Evolutionary conservation across 768 basidiomycete genomes (phyloP), one percentile per base, ranked within the genome.

Genomic region (Termitomyces sp.): DNA sequence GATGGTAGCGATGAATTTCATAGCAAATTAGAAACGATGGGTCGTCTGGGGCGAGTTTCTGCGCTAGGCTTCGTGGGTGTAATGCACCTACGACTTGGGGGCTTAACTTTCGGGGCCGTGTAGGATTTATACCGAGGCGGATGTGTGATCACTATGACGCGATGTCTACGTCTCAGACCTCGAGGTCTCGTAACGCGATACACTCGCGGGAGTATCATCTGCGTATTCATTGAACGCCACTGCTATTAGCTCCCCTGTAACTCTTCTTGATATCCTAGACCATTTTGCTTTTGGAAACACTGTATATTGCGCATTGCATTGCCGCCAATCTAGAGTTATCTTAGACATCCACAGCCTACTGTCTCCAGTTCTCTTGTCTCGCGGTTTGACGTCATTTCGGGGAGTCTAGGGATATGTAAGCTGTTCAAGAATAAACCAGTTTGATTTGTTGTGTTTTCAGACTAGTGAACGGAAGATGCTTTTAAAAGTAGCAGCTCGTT

Each of bases 141-240:
- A 54, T 48, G 31, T 59, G 46, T 44, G 46, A 55, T 41, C 39
- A 31, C 37, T 50, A 59, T 59, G 58, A 59, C 58, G 58, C 27
- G 31, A 49, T 45, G 22, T 20, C 53, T 55, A 55, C 51, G 45
- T 59, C 58, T 53, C 51, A 46, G 33, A 58, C 37, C 24, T 53
- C n/a, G n/a, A 24, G 27, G 53, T 54, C 53, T 54, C 37, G 27
- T 42, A 45, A 42, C 52, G 39, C 52, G 52, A 54, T 39, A 41
- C 39, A 27, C 37, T 53, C 37, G 37, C 11, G 20, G 13, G 51
- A 27, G 37, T 22, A n/a, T 18, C 27, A 27, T 31, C 27, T 13
- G 41, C 53, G 6, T 41, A 22, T 20, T 8, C 30, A 18, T 18
- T 42, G 27, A 53, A n/a, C 15, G 30, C 30, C 39, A 42, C n/a